phyloP scores from a whole-genome alignment of 371 early-diverging fungal genomes.

The Saksenaea oblongispora region DNA sequence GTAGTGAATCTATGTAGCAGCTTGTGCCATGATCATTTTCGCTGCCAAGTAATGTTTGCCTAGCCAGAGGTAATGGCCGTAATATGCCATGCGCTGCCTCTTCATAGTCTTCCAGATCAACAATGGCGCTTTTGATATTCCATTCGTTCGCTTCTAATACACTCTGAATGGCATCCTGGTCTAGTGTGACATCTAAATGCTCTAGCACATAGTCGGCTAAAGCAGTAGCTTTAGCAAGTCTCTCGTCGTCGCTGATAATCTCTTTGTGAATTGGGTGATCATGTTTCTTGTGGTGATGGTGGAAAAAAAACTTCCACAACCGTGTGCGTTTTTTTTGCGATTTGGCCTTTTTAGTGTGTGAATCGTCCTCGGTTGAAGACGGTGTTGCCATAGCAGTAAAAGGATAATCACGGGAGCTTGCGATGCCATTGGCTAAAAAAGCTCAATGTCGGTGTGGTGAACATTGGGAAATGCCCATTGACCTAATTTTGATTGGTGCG shows the following conservation, averaged over 20 bases:
- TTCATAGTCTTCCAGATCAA: slow-evolving; percentile 33
- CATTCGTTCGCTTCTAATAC: slow-evolving; percentile 31
- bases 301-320: neutral
- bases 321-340: slow-evolving; percentile 1
- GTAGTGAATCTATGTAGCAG: slow-evolving; percentile 58
- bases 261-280: neutral
- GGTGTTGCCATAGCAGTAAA: neutral
- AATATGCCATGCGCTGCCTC: slow-evolving; percentile 42
- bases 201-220: slow-evolving; percentile 22
- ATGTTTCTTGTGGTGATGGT: slow-evolving; percentile 2
- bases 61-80: neutral
- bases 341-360: neutral
- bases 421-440: neutral
- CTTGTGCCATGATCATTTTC: slow-evolving; percentile 59
- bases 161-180: slow-evolving; percentile 15
- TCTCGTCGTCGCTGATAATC: neutral
- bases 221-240: neutral
- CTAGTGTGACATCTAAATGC: slow-evolving; percentile 16
- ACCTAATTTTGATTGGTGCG: too few species aligned
- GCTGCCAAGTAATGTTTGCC: slow-evolving; percentile 34
- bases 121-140: slow-evolving; percentile 33
- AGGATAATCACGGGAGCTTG: neutral
- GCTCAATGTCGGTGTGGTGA: neutral
- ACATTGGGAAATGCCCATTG: too few species aligned
- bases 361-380: neutral